Evolutionary conservation across 352 stramenopile genomes (phyloP).

Genomic region (Phytophthora citricola): DNA sequence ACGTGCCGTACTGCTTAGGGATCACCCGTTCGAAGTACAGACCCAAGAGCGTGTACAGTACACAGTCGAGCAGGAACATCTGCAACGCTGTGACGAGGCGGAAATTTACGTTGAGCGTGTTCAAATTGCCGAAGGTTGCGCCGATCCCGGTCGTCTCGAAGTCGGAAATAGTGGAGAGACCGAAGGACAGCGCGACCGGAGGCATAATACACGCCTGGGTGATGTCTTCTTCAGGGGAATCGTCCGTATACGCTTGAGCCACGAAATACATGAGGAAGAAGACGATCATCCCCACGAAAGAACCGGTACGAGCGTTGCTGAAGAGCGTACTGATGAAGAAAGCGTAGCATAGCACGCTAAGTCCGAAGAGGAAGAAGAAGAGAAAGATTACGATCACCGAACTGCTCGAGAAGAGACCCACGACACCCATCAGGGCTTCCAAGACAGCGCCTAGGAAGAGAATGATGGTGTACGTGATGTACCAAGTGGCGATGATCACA

Average conservation of each 20-base stretch:
- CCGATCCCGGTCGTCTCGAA: slow-evolving; percentile 51
- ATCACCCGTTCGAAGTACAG: slow-evolving; percentile 93
- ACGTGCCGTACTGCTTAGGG: slow-evolving; percentile 88
- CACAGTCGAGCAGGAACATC: slow-evolving; percentile 84
- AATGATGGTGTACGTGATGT: slow-evolving; percentile 89
- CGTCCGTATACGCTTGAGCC: slow-evolving; percentile 38
- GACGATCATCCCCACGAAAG: slow-evolving; percentile 77
- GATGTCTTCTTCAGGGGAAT: slow-evolving; percentile 39
- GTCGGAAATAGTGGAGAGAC: slow-evolving; percentile 53
- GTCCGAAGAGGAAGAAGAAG: slow-evolving; percentile 75
- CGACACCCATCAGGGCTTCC: slow-evolving; percentile 47
- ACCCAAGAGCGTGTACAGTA: slow-evolving; percentile 91
- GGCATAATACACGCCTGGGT: slow-evolving; percentile 55
- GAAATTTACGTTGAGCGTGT: slow-evolving; percentile 54
- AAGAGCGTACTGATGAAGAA: slow-evolving; percentile 83
- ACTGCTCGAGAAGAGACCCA: slow-evolving; percentile 51
- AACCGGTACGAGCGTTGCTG: slow-evolving; percentile 51
- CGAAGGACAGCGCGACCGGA: slow-evolving; percentile 67
- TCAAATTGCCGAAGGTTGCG: slow-evolving; percentile 52
- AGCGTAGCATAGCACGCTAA: slow-evolving; percentile 45
- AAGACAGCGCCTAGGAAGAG: slow-evolving; percentile 68
- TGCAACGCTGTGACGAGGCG: slow-evolving; percentile 57
- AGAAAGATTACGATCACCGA: slow-evolving; percentile 69
- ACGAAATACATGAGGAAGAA: slow-evolving; percentile 91
- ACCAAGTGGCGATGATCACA: slow-evolving; percentile 69